Evolutionary conservation across 192 early-diverging fungal genomes (phyloP).

Genomic region (Backusella tuberculispora): DNA sequence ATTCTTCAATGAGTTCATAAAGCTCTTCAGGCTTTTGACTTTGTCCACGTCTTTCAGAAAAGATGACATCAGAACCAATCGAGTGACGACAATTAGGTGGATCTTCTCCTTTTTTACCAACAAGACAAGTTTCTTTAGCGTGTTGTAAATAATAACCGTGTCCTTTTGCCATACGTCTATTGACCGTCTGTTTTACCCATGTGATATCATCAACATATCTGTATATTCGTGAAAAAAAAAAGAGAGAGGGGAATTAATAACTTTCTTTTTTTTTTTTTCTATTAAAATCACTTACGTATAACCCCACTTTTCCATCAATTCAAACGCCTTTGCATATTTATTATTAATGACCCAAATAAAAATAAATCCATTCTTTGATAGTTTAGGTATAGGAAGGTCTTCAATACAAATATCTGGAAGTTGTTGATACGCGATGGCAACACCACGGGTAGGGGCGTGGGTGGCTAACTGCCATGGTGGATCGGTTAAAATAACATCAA

Average conservation of each 20-base stretch:
- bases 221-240: not conserved
- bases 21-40: slow-evolving; percentile 96
- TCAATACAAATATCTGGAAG: slow-evolving; percentile 94
- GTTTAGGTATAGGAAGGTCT: slow-evolving; percentile 82
- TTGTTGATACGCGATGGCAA: slow-evolving; percentile 94
- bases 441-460: slow-evolving; percentile 90
- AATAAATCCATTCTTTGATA: slow-evolving; percentile 88
- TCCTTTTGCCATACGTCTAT: slow-evolving; percentile 95
- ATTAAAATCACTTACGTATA: slow-evolving; percentile 61
- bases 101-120: slow-evolving; percentile 88
- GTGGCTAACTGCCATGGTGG: slow-evolving; percentile 98
- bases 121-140: slow-evolving; percentile 96
- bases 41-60: slow-evolving; percentile 91
- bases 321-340: slow-evolving; percentile 95
- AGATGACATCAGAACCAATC: slow-evolving; percentile 89
- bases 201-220: slow-evolving; percentile 93
- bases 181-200: slow-evolving; percentile 97
- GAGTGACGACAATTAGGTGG: slow-evolving; percentile 73
- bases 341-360: slow-evolving; percentile 99
- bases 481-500: slow-evolving; percentile 94
- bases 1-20: slow-evolving; percentile 93
- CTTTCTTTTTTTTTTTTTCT: no score
- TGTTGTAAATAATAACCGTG: slow-evolving; percentile 98
- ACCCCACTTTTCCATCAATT: slow-evolving; percentile 95
- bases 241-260: not conserved